Evolutionary conservation across 805 yeast species (phyloP).

Genomic region (Candida suzukii): DNA sequence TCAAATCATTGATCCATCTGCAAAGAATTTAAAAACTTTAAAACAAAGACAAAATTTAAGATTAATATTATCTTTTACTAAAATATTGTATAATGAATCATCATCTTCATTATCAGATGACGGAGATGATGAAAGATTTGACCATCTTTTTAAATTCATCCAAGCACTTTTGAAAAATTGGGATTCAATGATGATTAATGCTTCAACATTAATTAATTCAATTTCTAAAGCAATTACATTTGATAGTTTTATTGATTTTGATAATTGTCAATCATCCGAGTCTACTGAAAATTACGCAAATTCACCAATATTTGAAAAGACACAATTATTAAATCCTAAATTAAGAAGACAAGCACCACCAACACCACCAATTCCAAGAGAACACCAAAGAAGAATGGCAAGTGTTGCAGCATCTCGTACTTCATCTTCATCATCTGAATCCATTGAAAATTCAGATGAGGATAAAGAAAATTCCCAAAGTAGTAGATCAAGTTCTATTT

Average conservation of each 20-base stretch:
- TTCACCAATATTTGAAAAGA: constrained; percentile 4
- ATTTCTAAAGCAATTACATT: constrained; percentile 2
- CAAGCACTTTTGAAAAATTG: constrained; percentile 16
- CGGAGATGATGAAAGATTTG: constrained; percentile 18
- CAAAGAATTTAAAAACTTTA: constrained; percentile 12
- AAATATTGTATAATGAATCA: constrained; percentile 20
- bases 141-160: constrained; percentile 23
- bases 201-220: neutral
- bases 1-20: constrained; percentile 15
- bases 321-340: constrained; percentile 4
- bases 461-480: neutral
- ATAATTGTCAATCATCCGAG: constrained; percentile 2
- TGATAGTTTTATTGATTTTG: constrained; percentile 13
- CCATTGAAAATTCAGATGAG: neutral
- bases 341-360: constrained; percentile 12
- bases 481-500: neutral
- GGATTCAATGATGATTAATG: constrained; percentile 9
- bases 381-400: constrained; percentile 1
- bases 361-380: constrained; percentile 18
- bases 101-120: constrained; percentile 1
- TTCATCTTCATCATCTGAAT: neutral
- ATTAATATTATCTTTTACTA: constrained; percentile 24
- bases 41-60: constrained; percentile 22
- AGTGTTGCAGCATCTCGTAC: neutral
- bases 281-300: neutral